phyloP scores from a whole-genome alignment of 306 rosid genomes.

The Cucumis melo region DNA sequence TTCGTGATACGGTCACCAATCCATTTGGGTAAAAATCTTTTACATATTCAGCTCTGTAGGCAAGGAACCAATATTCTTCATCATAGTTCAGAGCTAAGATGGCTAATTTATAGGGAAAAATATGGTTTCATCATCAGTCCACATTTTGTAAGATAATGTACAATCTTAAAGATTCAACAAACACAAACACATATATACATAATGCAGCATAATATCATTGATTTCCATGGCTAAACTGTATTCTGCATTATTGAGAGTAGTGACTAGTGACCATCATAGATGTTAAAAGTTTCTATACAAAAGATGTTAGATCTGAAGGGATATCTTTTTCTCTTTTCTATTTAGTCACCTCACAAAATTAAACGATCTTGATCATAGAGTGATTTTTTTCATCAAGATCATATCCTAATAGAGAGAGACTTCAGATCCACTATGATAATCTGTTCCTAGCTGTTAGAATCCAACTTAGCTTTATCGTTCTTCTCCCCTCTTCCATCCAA shows the following conservation, averaged over 20 bases:
- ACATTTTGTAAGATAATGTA: background rate
- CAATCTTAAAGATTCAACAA: background rate
- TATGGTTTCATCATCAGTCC: background rate
- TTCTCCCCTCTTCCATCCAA: background rate
- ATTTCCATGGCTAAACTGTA: background rate
- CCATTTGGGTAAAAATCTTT: background rate
- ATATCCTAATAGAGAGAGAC: background rate
- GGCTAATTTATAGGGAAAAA: background rate
- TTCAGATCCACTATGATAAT: background rate
- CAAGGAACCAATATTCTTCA: background rate
- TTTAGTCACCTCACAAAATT: background rate
- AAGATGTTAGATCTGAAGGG: background rate
- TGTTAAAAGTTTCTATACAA: background rate
- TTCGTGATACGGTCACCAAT: slow-evolving; percentile 32
- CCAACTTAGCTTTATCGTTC: background rate
- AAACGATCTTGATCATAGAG: background rate
- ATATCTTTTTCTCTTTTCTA: background rate
- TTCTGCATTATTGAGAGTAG: background rate
- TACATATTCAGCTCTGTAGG: background rate
- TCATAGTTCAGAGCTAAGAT: slow-evolving; percentile 7
- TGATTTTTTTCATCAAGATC: background rate
- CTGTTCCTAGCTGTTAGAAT: background rate
- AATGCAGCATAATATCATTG: background rate
- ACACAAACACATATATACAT: background rate
- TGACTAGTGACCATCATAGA: background rate